Conservation (phyloP, 768 basidiomycete species). For the Calocybe cyanea region DNA sequence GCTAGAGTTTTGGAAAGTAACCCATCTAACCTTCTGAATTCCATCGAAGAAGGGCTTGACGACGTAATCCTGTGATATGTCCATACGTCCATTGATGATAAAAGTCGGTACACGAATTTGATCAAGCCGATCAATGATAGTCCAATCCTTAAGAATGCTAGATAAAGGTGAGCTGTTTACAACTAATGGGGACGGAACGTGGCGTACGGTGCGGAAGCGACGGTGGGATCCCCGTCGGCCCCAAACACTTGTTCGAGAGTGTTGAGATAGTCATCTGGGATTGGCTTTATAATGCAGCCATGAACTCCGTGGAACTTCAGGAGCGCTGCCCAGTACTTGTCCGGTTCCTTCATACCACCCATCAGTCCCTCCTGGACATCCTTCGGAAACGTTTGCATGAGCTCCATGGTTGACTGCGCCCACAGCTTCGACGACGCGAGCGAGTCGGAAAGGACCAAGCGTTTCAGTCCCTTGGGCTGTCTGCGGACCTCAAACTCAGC, state of each 20-base stretch:
- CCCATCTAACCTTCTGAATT: constrained; percentile 40
- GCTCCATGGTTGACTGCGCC: constrained; percentile 15
- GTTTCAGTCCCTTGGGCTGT: constrained; percentile 35
- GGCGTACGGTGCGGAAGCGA: neutral
- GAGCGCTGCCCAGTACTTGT: constrained; percentile 16
- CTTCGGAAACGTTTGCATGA: constrained; percentile 14
- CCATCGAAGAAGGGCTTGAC: constrained; percentile 33
- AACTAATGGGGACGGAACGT: constrained; percentile 7
- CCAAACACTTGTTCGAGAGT: constrained; percentile 22
- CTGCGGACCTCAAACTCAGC: constrained; percentile 33
- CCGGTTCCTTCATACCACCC: constrained; percentile 16
- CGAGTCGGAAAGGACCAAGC: constrained; percentile 27
- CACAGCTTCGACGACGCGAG: constrained; percentile 28
- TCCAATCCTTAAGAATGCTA: constrained; percentile 35
- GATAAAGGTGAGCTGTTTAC: neutral
- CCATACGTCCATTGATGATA: constrained; percentile 37
- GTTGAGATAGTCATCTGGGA: constrained; percentile 19
- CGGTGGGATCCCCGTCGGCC: constrained; percentile 21
- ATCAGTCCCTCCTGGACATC: constrained; percentile 9
- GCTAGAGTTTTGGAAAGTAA: constrained; percentile 38
- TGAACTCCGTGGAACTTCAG: constrained; percentile 22
- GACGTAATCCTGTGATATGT: constrained; percentile 37
- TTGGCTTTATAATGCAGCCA: constrained; percentile 18
- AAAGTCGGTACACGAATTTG: constrained; percentile 36
- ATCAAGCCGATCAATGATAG: constrained; percentile 38